A percentile compares a stretch with the other conserved stretches of the same genome.
Evolutionary conservation across 2,329 filamentous ascomycete genomes (phyloP).

Genomic region (Dothideomycetidae sp.): DNA sequence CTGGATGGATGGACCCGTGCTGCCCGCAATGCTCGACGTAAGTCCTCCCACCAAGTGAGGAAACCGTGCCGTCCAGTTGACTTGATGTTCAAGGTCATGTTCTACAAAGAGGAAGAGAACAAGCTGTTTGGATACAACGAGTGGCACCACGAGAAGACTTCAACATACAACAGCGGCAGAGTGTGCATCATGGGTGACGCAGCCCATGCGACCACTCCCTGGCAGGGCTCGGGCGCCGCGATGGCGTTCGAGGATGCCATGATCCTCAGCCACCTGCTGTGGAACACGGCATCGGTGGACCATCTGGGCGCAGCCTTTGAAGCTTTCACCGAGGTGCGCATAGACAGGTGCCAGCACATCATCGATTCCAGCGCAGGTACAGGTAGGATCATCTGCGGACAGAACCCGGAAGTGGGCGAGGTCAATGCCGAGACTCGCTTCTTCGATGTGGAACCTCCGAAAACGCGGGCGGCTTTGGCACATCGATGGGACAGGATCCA

Average conservation of each 20-base stretch:
- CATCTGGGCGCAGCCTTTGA: not conserved
- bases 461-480: not conserved
- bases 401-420: not conserved
- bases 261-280: constrained; percentile 18
- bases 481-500: not conserved
- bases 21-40: not conserved
- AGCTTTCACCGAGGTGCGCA: not conserved
- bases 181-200: constrained; percentile 28
- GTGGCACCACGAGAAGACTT: not conserved
- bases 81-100: too few species aligned
- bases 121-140: too few species aligned
- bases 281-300: not conserved
- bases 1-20: not conserved
- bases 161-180: constrained; percentile 5
- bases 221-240: constrained; percentile 25
- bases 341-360: not conserved
- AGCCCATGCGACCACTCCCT: constrained; percentile 29
- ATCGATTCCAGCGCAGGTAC: not conserved
- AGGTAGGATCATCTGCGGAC: not conserved
- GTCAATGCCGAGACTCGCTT: not conserved
- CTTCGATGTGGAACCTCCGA: not conserved
- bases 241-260: constrained; percentile 20
- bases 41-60: not conserved
- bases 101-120: too few species aligned
- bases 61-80: too few species aligned